These are phyloP conservation scores for Phytophthora melonis DNA, from an alignment of 352 stramenopile species.

Conservation along the genomic window DNA sequence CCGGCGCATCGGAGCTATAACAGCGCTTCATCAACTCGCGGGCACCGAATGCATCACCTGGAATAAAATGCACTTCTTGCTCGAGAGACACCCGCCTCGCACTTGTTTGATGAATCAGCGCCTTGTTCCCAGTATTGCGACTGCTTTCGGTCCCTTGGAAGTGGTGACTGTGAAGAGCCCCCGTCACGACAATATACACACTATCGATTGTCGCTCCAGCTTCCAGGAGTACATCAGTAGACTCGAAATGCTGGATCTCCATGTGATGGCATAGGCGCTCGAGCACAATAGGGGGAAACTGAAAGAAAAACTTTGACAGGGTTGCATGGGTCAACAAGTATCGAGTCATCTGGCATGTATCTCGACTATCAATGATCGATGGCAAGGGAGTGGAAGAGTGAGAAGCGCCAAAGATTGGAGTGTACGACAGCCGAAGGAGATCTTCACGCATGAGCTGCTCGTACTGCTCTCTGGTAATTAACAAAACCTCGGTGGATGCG, in stretches of 20 bases:
- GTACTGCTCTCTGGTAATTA: slow-evolving; percentile 50
- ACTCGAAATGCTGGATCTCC: slow-evolving; percentile 41
- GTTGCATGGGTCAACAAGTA: slow-evolving; percentile 43
- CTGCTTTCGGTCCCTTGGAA: slow-evolving; percentile 12
- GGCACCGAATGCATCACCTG: slow-evolving; percentile 51
- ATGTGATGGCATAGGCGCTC: slow-evolving; percentile 61
- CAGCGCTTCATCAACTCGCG: slow-evolving; percentile 34
- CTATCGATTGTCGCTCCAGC: slow-evolving; percentile 35
- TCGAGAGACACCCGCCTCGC: slow-evolving; percentile 2
- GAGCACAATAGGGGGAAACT: slow-evolving; percentile 65
- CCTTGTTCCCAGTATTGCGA: slow-evolving; percentile 4
- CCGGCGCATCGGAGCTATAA: slow-evolving; percentile 1
- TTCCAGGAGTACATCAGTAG: slow-evolving; percentile 23
- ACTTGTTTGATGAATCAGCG: slow-evolving; percentile 15
- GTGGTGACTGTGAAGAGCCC: slow-evolving; percentile 31
- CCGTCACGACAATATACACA: slow-evolving; percentile 50
- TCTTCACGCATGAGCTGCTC: slow-evolving; percentile 51
- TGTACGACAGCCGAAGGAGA: slow-evolving; percentile 50
- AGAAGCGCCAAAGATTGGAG: slow-evolving; percentile 29
- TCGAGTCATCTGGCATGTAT: slow-evolving; percentile 42
- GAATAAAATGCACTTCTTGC: slow-evolving; percentile 29
- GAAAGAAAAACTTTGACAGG: slow-evolving; percentile 55
- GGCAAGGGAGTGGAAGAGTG: neutral
- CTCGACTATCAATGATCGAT: slow-evolving; percentile 20
- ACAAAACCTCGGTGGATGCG: slow-evolving; percentile 55